Conservation (phyloP, 306 rosid species). For the Echinosophora koreensis region DNA sequence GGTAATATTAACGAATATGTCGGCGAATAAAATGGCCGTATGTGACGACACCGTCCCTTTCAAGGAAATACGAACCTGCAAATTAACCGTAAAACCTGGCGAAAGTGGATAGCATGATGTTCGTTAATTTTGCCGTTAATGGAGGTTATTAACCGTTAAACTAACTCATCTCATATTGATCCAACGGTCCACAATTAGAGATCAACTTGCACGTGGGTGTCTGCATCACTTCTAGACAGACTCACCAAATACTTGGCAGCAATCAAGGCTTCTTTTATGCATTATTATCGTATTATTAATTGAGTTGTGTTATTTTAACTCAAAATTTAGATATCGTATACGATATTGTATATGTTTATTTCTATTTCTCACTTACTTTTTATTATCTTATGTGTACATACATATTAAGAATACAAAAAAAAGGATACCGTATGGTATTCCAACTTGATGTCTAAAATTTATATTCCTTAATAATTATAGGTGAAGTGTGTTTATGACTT, state of each 20-base stretch:
- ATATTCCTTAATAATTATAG: too few relatives aligned
- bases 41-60: slow-evolving; percentile 48
- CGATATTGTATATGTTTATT: too few relatives aligned
- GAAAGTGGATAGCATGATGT: slow-evolving; percentile 14
- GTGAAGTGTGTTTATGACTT: not conserved
- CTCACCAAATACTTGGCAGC: slow-evolving; percentile 39
- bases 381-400: too few relatives aligned
- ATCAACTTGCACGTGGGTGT: slow-evolving; percentile 31
- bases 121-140: slow-evolving; percentile 58
- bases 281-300: too few relatives aligned
- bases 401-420: too few relatives aligned
- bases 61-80: slow-evolving; percentile 42
- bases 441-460: too few relatives aligned
- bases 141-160: slow-evolving; percentile 55
- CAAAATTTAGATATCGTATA: too few relatives aligned
- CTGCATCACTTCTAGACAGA: slow-evolving; percentile 30
- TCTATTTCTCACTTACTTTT: too few relatives aligned
- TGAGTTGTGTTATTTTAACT: too few relatives aligned
- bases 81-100: slow-evolving; percentile 37
- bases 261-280: slow-evolving; percentile 9
- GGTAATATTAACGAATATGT: not conserved
- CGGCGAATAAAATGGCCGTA: slow-evolving; percentile 11
- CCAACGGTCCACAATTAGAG: slow-evolving; percentile 3
- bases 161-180: not conserved
- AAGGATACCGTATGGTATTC: too few relatives aligned